Base-by-base conservation (phyloP, 345 rosid genomes). In the Raphanus raphanistrum region DNA sequence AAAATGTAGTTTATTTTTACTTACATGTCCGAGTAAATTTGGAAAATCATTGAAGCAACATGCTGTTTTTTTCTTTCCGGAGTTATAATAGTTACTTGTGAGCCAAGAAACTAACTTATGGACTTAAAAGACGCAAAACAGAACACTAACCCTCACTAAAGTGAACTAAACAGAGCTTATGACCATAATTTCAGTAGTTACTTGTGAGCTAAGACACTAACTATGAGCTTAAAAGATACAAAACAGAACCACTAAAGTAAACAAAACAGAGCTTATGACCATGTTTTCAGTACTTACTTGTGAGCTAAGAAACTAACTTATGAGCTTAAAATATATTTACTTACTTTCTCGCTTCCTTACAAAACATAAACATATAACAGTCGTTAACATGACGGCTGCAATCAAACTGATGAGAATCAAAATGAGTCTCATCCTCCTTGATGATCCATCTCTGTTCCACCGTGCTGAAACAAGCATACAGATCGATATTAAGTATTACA, bases 21-120 rank as follows among this genome's bases (percentile, higher is more conserved):
- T 90, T 80, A 90, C 92, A 76, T 83, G 81, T 66, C 88, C 87
- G 1, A 90, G 79, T 25, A 92, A 65, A 69, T 76, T 82, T 1
- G 81, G 72, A 17, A 74, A 73, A 3, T 86, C 86, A 0, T 73
- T 75, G 63, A 41, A 69, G 16, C 60, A 72, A 1, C 45, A n/a
- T n/a, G n/a, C n/a, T 10, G 15, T 71, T 82, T 81, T 87, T 69
- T 72, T 92, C 68, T n/a, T 77, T 36, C 93, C 89, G 0, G 84
- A 4, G 31, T 28, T 21, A 21, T 21, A 25, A 4, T 31, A 4
- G 36, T 57, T 59, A 78, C 57, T 45, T 33, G 41, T 45, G 38
- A 50, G 26, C 35, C 66, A 66, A 68, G 35, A 4, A 54, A 75
- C 54, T 41, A 48, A 50, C 25, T 43, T 3, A 75, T 11, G 64